Evolutionary conservation across 768 basidiomycete genomes (phyloP), one percentile per base, ranked within the genome.

Genomic region (Dioszegia aurantiaca): DNA sequence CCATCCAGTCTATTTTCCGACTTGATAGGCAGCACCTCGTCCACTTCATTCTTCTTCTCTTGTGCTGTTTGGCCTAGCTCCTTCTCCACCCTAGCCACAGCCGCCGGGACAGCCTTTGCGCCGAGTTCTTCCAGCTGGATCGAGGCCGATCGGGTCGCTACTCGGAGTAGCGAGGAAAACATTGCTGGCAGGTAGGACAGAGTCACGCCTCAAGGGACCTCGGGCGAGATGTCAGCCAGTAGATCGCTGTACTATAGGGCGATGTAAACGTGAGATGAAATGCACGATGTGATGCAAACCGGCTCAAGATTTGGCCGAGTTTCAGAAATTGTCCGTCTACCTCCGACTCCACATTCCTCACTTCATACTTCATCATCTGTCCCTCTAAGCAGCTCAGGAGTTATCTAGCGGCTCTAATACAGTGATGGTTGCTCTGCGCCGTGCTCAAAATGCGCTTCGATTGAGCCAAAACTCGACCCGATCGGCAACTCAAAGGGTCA

Each of bases 111-210:
- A 28, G 57, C 9, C 40, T 24, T 14, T 6, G 67, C 63, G 0
- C 69, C 65, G 4, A 63, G 62, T 45, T 70, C 70, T 54, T 74
- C 73, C 2, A 74, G 42, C 57, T 74, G 73, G 1, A 72, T 69
- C 11, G 68, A 58, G 4, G 65, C 62, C 36, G 70, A 54, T 12
- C 73, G 59, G 17, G 67, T 65, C 12, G 63, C 42, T 4, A 74
- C 73, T 27, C 73, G 30, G 3, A 70, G 45, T 12, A 56, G 59
- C 19, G 65, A 63, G 16, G 65, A 65, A 26, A 70, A 33, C 69
- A 70, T 70, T 19, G 6, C 21, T n/a, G n/a, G n/a, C n/a, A n/a
- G n/a, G n/a, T n/a, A n/a, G n/a, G n/a, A n/a, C n/a, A n/a, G n/a
- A n/a, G n/a, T n/a, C n/a, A n/a, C n/a, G n/a, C n/a, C n/a, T n/a